Conservation (phyloP, 305 asterid species). For the Withania somnifera region DNA sequence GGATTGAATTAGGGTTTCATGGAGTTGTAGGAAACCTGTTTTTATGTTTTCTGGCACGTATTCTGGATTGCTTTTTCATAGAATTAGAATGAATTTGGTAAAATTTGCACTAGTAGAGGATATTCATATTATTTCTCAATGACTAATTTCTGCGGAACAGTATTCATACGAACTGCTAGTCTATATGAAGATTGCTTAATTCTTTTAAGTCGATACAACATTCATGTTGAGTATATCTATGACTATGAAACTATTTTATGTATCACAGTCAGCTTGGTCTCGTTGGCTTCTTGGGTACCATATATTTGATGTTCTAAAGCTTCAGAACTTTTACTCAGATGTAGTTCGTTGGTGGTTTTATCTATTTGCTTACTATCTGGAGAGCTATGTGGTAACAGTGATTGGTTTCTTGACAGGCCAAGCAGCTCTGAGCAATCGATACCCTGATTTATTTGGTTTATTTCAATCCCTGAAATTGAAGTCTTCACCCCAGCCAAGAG, state of each 20-base stretch:
- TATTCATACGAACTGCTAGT: neutral
- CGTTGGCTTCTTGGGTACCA: neutral
- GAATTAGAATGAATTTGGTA: neutral
- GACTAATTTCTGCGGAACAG: neutral
- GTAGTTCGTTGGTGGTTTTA: neutral
- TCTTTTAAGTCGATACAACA: neutral
- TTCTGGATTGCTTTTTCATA: neutral
- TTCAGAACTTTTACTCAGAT: neutral
- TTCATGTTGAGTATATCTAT: neutral
- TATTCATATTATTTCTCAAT: neutral
- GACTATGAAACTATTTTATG: neutral
- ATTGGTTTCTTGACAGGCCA: constrained; percentile 40
- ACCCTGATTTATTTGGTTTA: constrained; percentile 64
- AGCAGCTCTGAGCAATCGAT: constrained; percentile 45
- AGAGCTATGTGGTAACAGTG: neutral
- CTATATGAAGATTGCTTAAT: neutral
- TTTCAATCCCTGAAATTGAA: constrained; percentile 59
- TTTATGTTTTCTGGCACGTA: neutral
- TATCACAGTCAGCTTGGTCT: neutral
- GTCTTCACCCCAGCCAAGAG: constrained; percentile 41
- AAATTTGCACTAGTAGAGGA: neutral
- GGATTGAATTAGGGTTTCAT: neutral
- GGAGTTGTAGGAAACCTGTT: neutral
- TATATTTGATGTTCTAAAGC: neutral
- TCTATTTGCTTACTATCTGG: neutral